Evolutionary conservation across 2,329 filamentous ascomycete genomes (phyloP).

Genomic region (Colletotrichum tanaceti): DNA sequence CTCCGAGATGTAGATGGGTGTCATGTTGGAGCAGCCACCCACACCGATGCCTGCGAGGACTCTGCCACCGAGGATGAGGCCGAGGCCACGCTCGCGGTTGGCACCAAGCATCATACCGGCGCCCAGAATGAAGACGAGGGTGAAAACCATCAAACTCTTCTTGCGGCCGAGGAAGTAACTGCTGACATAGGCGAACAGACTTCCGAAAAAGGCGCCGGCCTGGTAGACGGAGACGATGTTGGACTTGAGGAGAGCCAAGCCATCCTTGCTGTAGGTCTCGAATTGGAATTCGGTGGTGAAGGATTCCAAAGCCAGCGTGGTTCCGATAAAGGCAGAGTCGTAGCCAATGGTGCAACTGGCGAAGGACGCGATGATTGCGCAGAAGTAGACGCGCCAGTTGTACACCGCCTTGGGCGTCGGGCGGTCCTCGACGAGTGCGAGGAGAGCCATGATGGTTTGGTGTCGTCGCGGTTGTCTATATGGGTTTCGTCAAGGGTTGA

Average conservation of each 20-base stretch:
- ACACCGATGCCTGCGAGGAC: constrained; percentile 73
- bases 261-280: constrained; percentile 55
- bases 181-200: constrained; percentile 74
- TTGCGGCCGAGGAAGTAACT: constrained; percentile 76
- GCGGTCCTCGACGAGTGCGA: constrained; percentile 66
- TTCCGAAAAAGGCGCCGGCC: constrained; percentile 85
- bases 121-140: constrained; percentile 74
- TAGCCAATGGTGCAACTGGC: constrained; percentile 69
- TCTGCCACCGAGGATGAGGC: constrained; percentile 70
- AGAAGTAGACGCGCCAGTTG: constrained; percentile 70
- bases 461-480: constrained; percentile 7
- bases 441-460: constrained; percentile 55
- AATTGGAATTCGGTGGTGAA: constrained; percentile 78
- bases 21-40: constrained; percentile 72
- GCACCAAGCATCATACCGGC: constrained; percentile 79
- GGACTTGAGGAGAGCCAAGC: constrained; percentile 71
- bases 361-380: constrained; percentile 65
- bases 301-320: constrained; percentile 76
- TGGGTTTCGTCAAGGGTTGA: constrained; percentile 9
- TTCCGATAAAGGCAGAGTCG: constrained; percentile 83
- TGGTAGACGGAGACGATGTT: constrained; percentile 88
- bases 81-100: constrained; percentile 70
- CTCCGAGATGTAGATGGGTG: constrained; percentile 72
- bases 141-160: constrained; percentile 71
- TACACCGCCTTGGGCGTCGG: constrained; percentile 68